Base-by-base conservation (phyloP, 768 basidiomycete genomes). In the Russula virescens region DNA sequence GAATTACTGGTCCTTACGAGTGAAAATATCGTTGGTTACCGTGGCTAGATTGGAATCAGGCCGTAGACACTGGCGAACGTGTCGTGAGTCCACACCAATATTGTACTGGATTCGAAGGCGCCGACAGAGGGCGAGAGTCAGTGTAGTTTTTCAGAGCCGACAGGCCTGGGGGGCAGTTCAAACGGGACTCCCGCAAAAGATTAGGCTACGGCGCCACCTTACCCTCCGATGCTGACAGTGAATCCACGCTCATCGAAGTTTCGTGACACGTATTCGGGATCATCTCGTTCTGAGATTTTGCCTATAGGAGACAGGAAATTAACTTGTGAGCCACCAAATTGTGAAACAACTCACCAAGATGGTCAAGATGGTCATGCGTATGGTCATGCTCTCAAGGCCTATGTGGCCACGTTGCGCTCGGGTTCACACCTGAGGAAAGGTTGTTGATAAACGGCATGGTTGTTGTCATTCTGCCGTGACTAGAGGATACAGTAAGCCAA, bases 11-110 rank as follows among this genome's bases (percentile, higher is more conserved):
- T 98, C 96, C 73, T 98, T 95, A 23, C 89, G 82, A 40, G 96
- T 99, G 76, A 99, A 99, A 72, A 99, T 99, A 75, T 99, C 96
- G 75, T 99, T 99, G n/a, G 96, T 99, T 14, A 95, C 93, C 2
- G 93, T 94, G 38, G 92, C 95, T 94, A 47, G 26, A 35, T 35
- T 35, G 34, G 34, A 35, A 5, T 5, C n/a, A n/a, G n/a, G n/a
- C n/a, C n/a, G n/a, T n/a, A n/a, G n/a, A n/a, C n/a, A n/a, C n/a
- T n/a, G n/a, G 34, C 34, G 5, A 35, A 35, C 34, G 10, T 35
- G 34, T 35, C 10, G 59, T 11, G 64, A 49, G 56, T 64, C 60
- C 83, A 63, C 63, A 93, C 95, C 96, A 53, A 99, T 92, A 72
- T 99, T 99, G 72, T 90, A 91, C 64, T 88, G 83, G 38, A 82